Conservation (phyloP, 2,329 filamentous ascomycete species). For the Aspergillus bombycis region DNA sequence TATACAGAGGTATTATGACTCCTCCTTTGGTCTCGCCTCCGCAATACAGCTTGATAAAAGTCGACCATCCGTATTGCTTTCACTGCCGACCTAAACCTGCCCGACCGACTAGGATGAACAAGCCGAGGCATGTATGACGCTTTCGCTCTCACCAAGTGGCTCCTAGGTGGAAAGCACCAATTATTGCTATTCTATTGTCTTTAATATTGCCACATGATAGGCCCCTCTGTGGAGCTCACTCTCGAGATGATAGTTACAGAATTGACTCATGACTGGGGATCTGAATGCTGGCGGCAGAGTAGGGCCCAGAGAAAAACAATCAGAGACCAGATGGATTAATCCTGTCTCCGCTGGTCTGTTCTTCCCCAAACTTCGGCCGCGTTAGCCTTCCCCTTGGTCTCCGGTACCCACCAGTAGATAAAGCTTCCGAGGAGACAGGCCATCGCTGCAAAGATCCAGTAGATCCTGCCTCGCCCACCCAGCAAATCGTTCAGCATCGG, state of each 20-base stretch:
- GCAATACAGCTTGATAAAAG: background rate
- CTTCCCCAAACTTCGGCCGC: conserved; percentile 91
- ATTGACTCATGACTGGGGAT: background rate
- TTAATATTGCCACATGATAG: background rate
- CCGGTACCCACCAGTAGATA: conserved; percentile 74
- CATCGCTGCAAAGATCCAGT: conserved; percentile 84
- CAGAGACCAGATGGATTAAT: conserved; percentile 28
- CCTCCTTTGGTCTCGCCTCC: background rate
- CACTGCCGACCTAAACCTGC: background rate
- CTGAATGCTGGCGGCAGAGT: background rate
- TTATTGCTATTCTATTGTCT: background rate
- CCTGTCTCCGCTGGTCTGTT: conserved; percentile 34
- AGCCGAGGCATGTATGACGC: background rate
- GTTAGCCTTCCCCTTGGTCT: conserved; percentile 83
- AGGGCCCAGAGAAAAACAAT: background rate
- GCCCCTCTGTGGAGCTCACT: background rate
- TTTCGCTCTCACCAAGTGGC: background rate
- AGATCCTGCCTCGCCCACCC: conserved; percentile 79
- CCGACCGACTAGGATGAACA: background rate
- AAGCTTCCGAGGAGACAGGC: conserved; percentile 72
- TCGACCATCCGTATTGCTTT: background rate
- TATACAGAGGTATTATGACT: background rate
- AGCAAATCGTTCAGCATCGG: conserved; percentile 79
- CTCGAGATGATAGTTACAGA: background rate
- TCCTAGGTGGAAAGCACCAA: background rate